Evolutionary conservation across 208 protist species (phyloP).

Genomic region (Wallacemonas collosoma): DNA sequence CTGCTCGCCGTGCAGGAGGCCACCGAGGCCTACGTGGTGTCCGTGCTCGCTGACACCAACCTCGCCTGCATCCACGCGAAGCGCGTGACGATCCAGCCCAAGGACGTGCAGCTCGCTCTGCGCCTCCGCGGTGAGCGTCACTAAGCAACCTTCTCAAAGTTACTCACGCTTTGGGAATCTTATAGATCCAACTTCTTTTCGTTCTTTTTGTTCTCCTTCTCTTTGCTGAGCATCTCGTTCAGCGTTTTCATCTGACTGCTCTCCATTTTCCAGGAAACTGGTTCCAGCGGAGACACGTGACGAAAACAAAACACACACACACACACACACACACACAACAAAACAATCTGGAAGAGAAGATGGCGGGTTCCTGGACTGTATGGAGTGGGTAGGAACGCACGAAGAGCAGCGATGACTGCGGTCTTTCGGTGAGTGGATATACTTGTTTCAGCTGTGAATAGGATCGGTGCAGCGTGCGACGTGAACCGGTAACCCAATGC

Average conservation of each 20-base stretch:
- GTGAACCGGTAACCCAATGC: too few species aligned
- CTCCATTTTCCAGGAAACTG: neutral
- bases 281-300: neutral
- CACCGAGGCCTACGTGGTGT: slow-evolving; percentile 91
- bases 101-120: slow-evolving; percentile 71
- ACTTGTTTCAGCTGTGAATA: too few species aligned
- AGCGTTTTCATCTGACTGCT: neutral
- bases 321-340: neutral
- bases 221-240: slow-evolving; percentile 7
- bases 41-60: slow-evolving; percentile 93
- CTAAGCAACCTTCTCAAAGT: slow-evolving; percentile 26
- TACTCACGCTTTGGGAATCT: slow-evolving; percentile 5
- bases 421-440: too few species aligned
- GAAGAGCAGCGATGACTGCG: too few species aligned
- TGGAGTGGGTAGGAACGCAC: too few species aligned
- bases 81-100: slow-evolving; percentile 85
- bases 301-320: neutral
- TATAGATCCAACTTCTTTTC: slow-evolving; percentile 12
- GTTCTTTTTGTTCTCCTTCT: slow-evolving; percentile 17
- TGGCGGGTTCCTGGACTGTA: too few species aligned
- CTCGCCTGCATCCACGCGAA: slow-evolving; percentile 88
- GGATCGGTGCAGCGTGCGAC: too few species aligned
- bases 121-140: slow-evolving; percentile 65
- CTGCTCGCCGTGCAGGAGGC: slow-evolving; percentile 90
- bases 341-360: neutral